These are phyloP conservation scores for Chlorella sp. DNA, from an alignment of 139 green algal genomes.

Conservation along the genomic window DNA sequence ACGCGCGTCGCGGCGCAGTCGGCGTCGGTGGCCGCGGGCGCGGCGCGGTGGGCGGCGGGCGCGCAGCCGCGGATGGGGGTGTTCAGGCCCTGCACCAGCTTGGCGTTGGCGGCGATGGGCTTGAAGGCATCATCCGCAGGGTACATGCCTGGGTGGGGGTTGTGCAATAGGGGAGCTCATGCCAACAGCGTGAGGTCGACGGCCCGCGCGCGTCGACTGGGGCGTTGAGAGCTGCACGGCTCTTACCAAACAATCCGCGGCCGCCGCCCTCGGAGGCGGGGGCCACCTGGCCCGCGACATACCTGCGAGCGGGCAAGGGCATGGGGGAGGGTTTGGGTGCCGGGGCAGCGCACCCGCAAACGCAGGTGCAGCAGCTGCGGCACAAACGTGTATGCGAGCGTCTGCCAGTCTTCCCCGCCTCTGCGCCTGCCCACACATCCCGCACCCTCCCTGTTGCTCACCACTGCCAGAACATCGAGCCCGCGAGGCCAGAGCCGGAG, in stretches of 20 bases:
- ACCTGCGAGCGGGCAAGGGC: too few relatives aligned
- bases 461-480: conserved; percentile 68
- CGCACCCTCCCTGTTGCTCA: too few relatives aligned
- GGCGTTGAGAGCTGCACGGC: too few relatives aligned
- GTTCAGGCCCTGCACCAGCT: conserved; percentile 27
- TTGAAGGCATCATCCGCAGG: conserved; percentile 37
- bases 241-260: conserved; percentile 45
- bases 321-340: too few relatives aligned
- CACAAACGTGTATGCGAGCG: too few relatives aligned
- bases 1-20: conserved; percentile 48
- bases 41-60: neutral
- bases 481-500: conserved; percentile 17
- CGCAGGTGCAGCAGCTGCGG: too few relatives aligned
- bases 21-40: neutral
- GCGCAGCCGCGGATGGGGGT: conserved; percentile 4
- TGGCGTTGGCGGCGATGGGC: conserved; percentile 27
- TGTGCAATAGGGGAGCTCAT: neutral
- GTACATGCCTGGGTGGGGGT: conserved; percentile 35
- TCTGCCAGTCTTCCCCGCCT: too few relatives aligned
- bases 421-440: too few relatives aligned
- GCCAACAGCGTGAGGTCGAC: neutral
- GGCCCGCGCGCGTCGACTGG: too few relatives aligned
- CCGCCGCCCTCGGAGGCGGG: conserved; percentile 47
- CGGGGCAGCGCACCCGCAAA: too few relatives aligned
- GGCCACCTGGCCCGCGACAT: conserved; percentile 48